Base-by-base conservation (phyloP, 345 rosid genomes). In the Luvunga scandens region DNA sequence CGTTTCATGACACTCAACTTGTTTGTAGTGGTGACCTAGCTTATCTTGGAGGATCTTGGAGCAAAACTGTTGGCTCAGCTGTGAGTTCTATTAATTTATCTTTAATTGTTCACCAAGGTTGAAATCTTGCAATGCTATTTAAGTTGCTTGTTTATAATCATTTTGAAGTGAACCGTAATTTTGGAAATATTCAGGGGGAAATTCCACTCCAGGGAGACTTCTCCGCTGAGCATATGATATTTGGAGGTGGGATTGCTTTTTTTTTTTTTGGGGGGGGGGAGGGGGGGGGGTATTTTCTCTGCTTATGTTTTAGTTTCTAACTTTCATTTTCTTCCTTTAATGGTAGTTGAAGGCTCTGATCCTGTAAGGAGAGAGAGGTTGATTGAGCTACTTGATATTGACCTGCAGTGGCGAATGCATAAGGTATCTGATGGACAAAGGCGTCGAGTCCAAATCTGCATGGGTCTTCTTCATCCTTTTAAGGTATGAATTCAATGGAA, bases 371-470 rank as follows among this genome's bases (percentile, higher is more conserved):
- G 98, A 85, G 97, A 90, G 13, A 90, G 80, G 81, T 81, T 96
- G 81, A 94, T 94, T 82, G 98, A 94, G 63, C 91, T 96, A 80
- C 99, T 96, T 81, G 99, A 94, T 77, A 94, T 96, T 39, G 94
- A 94, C 83, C 84, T 96, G 62, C 89, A 88, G 72, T 94, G 99
- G 99, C 93, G 98, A 80, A 96, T 94, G 99, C 99, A 96, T 78
- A 96, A 96, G 82, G 99, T 92, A 34, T 96, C 99, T 71, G 99
- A 96, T 83, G 99, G 99, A 21, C 99, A 96, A 81, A 89, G 94
- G 12, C 97, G 99, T 13, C 90, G 99, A 30, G 99, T 96, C 75
- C 99, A 96, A 73, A 96, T 96, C 24, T 96, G 99, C 81, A 90
- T 96, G 98, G 99, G 98, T 73, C 98, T 96, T 75, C 93, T 96